Conservation (phyloP, 306 rosid species). For the Medicago lupulina region DNA sequence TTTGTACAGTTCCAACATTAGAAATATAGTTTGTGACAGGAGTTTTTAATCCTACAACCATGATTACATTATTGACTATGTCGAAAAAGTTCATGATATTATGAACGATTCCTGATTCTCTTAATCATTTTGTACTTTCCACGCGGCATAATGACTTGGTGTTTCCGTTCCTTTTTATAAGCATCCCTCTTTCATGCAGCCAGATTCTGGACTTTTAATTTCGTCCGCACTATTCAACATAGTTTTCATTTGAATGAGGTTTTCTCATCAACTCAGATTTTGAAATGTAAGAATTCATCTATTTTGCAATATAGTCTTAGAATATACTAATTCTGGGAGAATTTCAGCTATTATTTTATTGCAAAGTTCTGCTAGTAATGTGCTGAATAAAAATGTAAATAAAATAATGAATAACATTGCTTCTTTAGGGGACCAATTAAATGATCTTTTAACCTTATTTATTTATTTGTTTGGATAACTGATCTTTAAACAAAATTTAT, state of each 20-base stretch:
- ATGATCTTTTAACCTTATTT: background rate
- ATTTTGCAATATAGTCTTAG: too few species aligned
- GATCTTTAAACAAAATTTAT: background rate
- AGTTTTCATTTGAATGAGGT: background rate
- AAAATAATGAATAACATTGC: background rate
- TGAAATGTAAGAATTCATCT: background rate
- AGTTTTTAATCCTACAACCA: slow-evolving; percentile 41
- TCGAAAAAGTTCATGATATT: slow-evolving; percentile 9
- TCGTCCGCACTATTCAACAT: background rate
- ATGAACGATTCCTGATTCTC: slow-evolving; percentile 23
- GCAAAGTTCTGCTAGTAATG: too few species aligned
- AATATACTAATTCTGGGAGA: background rate
- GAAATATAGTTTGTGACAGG: slow-evolving; percentile 47
- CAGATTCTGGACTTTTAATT: background rate
- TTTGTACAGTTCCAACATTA: slow-evolving; percentile 63
- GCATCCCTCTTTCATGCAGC: background rate
- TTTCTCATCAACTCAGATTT: background rate
- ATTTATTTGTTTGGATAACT: background rate
- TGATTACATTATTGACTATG: slow-evolving; percentile 28
- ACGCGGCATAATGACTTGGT: background rate
- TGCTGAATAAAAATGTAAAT: too few species aligned
- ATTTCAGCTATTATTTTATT: too few species aligned
- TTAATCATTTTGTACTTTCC: background rate
- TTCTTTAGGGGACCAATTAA: background rate
- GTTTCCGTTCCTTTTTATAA: background rate